Evolutionary conservation across 345 rosid species (phyloP).

Genomic region (Ailanthus altissimus): DNA sequence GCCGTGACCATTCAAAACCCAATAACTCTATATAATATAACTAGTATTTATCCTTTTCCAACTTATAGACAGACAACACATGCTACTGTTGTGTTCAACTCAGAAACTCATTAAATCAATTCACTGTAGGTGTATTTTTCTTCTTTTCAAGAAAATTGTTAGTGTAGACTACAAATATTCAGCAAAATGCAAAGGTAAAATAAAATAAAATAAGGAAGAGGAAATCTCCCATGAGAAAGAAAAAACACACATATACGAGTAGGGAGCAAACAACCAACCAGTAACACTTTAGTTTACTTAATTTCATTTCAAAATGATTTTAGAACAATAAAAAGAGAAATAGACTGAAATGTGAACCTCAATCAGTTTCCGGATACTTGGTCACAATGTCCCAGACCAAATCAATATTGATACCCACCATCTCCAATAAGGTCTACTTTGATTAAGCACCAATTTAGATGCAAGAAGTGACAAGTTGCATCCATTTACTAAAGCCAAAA

Average conservation of each 20-base stretch:
- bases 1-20: not conserved
- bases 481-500: not conserved
- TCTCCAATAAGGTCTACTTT: not conserved
- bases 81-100: not conserved
- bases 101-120: not conserved
- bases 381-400: constrained; percentile 7
- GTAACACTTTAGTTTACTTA: not conserved
- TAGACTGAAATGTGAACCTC: not conserved
- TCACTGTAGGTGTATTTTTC: not conserved
- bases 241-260: not conserved
- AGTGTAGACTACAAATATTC: not conserved
- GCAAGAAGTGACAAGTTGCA: not conserved
- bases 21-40: not conserved
- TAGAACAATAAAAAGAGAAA: not conserved
- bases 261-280: not conserved
- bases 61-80: not conserved
- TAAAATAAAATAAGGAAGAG: not conserved
- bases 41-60: not conserved
- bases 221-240: not conserved
- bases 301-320: not conserved
- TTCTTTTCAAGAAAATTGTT: not conserved
- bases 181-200: not conserved
- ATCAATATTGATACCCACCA: not conserved
- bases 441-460: not conserved
- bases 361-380: not conserved